Evolutionary conservation across 75 land plant species (phyloP), one percentile per base, ranked within the genome.

Genomic region (Chamaecyparis obtusa): DNA sequence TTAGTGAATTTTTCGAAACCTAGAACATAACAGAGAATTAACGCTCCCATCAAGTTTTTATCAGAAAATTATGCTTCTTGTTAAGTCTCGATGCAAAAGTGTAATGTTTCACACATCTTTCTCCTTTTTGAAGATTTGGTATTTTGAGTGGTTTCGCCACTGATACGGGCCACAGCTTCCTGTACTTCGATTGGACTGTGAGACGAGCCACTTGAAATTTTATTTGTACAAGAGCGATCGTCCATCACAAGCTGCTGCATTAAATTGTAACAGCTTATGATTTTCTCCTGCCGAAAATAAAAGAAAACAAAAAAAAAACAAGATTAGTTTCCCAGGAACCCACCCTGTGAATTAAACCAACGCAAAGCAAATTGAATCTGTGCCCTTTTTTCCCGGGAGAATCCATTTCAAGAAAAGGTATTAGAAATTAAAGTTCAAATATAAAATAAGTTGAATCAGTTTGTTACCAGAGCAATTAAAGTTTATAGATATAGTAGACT

Each of bases 151-250:
- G 75, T 87, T 15, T 77, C n/a, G n/a, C n/a, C n/a, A n/a, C n/a
- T n/a, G n/a, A n/a, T n/a, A n/a, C n/a, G n/a, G n/a, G n/a, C 88
- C 37, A 87, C 90, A 46, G 93, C 94, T 81, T 93, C 94, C 84
- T 91, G 89, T 64, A 93, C 93, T 64, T 90, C 94, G 43, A 87
- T 88, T 67, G 94, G 94, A 84, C 94, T 93, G 82, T 85, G 91
- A 19, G 94, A 93, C 35, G 82, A 57, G 37, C 64, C 82, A 32
- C 86, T 83, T 19, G 39, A 37, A 24, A 81, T 83, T 74, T 82
- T 86, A 78, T 46, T 86, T 35, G 79, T 48, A 13, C 41, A 41
- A 39, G 35, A 77, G 24, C 84, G 78, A 14, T 43, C n/a, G 87
- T 93, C 94, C 30, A 86, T 87, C 88, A 88, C 56, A 82, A 90